Evolutionary conservation across 2,329 filamentous ascomycete species (phyloP).

Genomic region (Esteya vermicola): DNA sequence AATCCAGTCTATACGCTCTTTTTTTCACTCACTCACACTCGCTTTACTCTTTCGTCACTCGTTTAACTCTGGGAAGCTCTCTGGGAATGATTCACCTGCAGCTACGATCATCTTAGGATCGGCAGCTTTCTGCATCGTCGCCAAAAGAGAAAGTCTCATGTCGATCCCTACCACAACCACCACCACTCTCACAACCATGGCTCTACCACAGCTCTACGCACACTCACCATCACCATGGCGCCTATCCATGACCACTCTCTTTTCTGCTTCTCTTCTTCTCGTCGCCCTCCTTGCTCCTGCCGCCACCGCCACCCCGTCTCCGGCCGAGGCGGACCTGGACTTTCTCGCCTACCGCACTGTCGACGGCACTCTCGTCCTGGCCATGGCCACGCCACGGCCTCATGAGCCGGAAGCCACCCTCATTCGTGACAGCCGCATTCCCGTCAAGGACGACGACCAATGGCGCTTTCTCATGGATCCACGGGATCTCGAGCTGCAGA

Average conservation of each 20-base stretch:
- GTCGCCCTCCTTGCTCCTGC: conserved; percentile 11
- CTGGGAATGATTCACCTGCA: conserved; percentile 3
- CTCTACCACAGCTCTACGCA: no score
- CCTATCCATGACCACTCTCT: conserved; percentile 6
- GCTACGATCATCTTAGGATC: conserved; percentile 5
- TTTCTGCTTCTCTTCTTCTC: no score
- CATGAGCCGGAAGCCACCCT: conserved; percentile 18
- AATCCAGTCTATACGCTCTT: no score
- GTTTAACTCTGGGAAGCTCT: no score
- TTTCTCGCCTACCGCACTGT: no score
- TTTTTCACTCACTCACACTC: no score
- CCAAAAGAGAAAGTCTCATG: neutral
- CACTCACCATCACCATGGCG: no score
- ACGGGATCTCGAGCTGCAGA: conserved; percentile 14
- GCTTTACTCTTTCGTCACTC: no score
- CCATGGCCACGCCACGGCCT: conserved; percentile 9
- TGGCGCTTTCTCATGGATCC: conserved; percentile 22
- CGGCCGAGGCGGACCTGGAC: conserved; percentile 4
- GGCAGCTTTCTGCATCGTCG: conserved; percentile 3
- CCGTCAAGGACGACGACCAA: conserved; percentile 17
- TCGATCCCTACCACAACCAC: conserved; percentile 3
- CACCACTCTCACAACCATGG: no score
- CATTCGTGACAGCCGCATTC: conserved; percentile 21
- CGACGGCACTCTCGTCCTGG: conserved; percentile 2
- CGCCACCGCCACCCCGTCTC: conserved; percentile 1